phyloP scores from a whole-genome alignment of 768 basidiomycete species.

The Leccinum truebloodii region DNA sequence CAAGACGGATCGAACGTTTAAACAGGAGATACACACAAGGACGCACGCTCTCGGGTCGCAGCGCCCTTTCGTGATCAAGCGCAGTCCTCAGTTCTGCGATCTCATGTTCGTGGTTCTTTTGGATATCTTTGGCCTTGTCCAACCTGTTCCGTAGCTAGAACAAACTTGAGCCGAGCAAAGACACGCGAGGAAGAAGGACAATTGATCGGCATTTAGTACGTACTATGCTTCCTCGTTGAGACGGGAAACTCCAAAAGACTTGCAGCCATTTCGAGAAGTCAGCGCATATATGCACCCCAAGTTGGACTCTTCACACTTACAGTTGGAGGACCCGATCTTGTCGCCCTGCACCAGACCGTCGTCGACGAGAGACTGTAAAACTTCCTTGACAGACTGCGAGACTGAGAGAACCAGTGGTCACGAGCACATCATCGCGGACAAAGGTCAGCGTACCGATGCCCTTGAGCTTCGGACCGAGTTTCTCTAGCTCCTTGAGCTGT shows the following conservation, averaged over 20 bases:
- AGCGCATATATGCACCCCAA: constrained; percentile 24
- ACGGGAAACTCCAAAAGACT: constrained; percentile 98
- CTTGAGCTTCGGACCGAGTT: constrained; percentile 83
- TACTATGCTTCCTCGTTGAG: constrained; percentile 80
- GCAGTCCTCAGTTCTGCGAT: constrained; percentile 47
- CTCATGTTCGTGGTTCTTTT: constrained; percentile 44
- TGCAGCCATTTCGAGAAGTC: neutral
- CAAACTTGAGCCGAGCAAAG: neutral
- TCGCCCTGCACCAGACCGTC: constrained; percentile 85
- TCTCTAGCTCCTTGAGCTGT: constrained; percentile 91
- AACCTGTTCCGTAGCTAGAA: constrained; percentile 61
- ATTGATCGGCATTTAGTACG: constrained; percentile 8
- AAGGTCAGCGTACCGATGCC: constrained; percentile 68
- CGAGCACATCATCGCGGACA: neutral
- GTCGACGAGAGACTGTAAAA: constrained; percentile 82
- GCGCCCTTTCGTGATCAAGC: constrained; percentile 51
- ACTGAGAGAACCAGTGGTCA: constrained; percentile 44
- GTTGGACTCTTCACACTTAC: constrained; percentile 45
- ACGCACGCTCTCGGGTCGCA: constrained; percentile 60
- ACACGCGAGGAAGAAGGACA: no score
- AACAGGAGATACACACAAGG: neutral
- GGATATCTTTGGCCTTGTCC: constrained; percentile 48
- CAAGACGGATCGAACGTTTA: constrained; percentile 1
- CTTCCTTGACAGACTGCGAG: constrained; percentile 89
- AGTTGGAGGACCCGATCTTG: constrained; percentile 95